Base-by-base conservation (phyloP, 345 rosid genomes). In the Angophora floribunda region DNA sequence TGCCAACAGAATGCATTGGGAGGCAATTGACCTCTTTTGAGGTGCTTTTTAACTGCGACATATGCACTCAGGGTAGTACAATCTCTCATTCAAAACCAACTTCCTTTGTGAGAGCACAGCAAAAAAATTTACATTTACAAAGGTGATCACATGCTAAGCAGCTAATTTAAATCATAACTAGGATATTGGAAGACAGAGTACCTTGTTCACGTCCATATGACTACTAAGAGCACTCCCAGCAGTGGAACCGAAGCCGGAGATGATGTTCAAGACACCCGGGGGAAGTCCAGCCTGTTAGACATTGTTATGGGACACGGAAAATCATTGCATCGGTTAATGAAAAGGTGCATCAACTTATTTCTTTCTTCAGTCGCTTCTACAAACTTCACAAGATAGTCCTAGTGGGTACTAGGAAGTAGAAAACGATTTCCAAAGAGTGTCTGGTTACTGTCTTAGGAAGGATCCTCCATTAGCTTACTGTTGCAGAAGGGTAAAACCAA, bases 161-260 rank as follows among this genome's bases (percentile, higher is more conserved):
- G 13, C 47, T 9, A 70, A 70, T 70, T 19, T 8, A 36, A 36
- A 19, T 70, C 47, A 36, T 70, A 70, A 70, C 82, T 36, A 36
- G 82, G 26, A 70, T 70, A 70, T 70, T 8, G 49, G 85, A 87
- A 28, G 86, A 51, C 59, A 44, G 16, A 67, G 59, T 19, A 97
- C 99, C 99, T 96, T 97, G 90, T 96, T 96, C 52, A 96, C 95
- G 63, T 95, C 93, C 99, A 96, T 96, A 90, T 97, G 99, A 91
- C 97, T 90, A 47, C 96, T 94, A 88, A 97, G 92, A 87, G 99
- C 97, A 36, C 97, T 96, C 88, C 99, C 99, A 50, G 98, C 98
- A 30, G 95, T 94, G 9, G 97, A 90, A 87, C 99, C 99, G 87
- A 92, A 96, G 57, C 99, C 99, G 51, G 99, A 95, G 87, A 97